These are phyloP conservation scores for Arbutus unedo DNA, from an alignment of 148 eudicot species.

Conservation along the genomic window DNA sequence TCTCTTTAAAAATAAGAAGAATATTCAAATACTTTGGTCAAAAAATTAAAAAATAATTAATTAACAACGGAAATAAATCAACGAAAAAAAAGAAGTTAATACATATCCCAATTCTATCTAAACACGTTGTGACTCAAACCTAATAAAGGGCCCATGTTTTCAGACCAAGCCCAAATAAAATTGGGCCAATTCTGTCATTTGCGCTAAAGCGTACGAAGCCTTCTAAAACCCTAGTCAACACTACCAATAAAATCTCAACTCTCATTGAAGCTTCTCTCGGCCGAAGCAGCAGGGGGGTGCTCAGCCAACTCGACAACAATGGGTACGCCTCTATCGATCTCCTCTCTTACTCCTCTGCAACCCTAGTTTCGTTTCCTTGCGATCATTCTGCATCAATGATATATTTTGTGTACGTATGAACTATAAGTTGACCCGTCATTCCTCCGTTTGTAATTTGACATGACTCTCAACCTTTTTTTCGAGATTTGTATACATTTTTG, in stretches of 20 bases:
- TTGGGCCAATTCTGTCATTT: not conserved
- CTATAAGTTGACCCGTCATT: not conserved
- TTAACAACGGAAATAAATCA: too few relatives aligned
- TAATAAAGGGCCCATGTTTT: too few relatives aligned
- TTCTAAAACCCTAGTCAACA: conserved; percentile 7
- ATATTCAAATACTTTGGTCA: too few relatives aligned
- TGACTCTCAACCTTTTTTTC: not conserved
- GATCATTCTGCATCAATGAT: not conserved
- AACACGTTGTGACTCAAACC: too few relatives aligned
- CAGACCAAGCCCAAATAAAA: not conserved
- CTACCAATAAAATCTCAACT: not conserved
- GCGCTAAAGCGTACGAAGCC: not conserved
- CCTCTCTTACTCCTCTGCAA: not conserved
- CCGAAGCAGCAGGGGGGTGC: conserved; percentile 6
- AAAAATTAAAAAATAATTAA: too few relatives aligned
- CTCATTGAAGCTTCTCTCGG: not conserved
- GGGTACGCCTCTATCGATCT: conserved; percentile 14
- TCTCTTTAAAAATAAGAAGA: too few relatives aligned
- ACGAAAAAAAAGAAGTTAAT: too few relatives aligned
- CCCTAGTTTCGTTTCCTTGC: not conserved
- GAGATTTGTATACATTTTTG: not conserved
- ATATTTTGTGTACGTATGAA: not conserved
- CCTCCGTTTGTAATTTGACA: not conserved
- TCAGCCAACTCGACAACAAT: conserved; percentile 6
- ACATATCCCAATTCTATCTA: too few relatives aligned